A percentile compares a stretch with the other conserved stretches of the same genome.
Conservation (phyloP, 208 protist species). For the Trypanosoma platydactyli region DNA sequence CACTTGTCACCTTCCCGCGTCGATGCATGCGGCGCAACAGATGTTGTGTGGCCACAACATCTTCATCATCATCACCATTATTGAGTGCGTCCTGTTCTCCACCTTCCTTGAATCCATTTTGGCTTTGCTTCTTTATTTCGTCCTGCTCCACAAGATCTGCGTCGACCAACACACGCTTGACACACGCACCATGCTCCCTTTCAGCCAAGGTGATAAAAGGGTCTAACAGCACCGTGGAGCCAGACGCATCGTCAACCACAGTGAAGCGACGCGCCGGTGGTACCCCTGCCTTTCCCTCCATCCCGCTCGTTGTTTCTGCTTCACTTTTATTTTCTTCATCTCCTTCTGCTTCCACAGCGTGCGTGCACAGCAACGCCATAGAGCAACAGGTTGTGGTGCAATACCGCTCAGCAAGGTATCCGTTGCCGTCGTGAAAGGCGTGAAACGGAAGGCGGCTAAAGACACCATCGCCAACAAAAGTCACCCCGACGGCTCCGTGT, state of each 20-base stretch:
- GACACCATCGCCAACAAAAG: conserved; percentile 54
- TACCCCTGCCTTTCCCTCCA: too few relatives aligned
- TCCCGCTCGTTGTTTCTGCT: too few relatives aligned
- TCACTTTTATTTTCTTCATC: background rate
- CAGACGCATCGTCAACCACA: conserved; percentile 18
- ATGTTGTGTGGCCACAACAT: conserved; percentile 18
- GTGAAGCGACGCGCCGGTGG: conserved; percentile 13
- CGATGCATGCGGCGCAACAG: conserved; percentile 21
- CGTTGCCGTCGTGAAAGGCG: conserved; percentile 42
- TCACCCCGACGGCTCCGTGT: conserved; percentile 24
- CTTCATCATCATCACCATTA: conserved; percentile 1
- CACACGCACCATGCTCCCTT: background rate
- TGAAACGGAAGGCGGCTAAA: conserved; percentile 55
- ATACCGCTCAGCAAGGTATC: conserved; percentile 35
- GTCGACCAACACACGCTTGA: conserved; percentile 24
- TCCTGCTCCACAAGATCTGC: background rate
- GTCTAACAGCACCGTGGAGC: conserved; percentile 9
- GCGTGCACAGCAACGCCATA: conserved; percentile 44
- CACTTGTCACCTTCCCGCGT: conserved; percentile 26
- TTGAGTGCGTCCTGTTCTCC: background rate
- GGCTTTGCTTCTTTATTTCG: background rate
- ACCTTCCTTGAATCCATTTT: background rate
- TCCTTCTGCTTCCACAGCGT: conserved; percentile 18
- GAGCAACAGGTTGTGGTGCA: conserved; percentile 43
- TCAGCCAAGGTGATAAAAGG: conserved; percentile 12